These are phyloP conservation scores for Leucosporidium creatinivorum DNA, from an alignment of 768 basidiomycete species.

Conservation along the genomic window DNA sequence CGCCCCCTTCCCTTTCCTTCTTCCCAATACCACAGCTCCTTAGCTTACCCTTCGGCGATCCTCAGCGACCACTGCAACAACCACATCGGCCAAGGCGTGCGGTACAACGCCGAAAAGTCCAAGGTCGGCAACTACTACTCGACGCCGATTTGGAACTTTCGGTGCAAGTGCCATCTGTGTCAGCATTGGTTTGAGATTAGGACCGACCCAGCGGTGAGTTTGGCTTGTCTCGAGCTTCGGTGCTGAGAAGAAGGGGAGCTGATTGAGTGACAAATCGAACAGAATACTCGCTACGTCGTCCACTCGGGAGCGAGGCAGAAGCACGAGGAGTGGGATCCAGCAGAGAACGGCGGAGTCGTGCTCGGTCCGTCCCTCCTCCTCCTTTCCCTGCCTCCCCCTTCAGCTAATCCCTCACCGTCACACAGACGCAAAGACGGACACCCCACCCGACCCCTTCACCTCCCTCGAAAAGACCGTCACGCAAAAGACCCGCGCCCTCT, in stretches of 20 bases:
- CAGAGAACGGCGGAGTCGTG: conserved; percentile 29
- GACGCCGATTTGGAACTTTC: conserved; percentile 87
- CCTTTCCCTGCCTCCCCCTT: not conserved
- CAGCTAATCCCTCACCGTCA: conserved; percentile 61
- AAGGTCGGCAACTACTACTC: conserved; percentile 92
- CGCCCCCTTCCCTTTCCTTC: conserved; percentile 38
- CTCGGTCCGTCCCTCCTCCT: conserved; percentile 30
- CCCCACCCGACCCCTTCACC: conserved; percentile 71
- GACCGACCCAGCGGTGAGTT: conserved; percentile 83
- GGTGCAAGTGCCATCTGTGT: conserved; percentile 96
- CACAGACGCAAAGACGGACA: conserved; percentile 39
- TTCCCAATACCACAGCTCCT: not conserved
- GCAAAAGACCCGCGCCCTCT: conserved; percentile 61
- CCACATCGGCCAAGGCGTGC: conserved; percentile 97
- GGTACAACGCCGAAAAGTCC: conserved; percentile 99
- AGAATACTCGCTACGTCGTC: conserved; percentile 96
- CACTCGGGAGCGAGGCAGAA: conserved; percentile 87
- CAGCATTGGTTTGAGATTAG: conserved; percentile 96
- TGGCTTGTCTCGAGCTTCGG: not conserved
- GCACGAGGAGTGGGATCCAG: conserved; percentile 85
- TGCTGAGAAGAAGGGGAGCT: not conserved
- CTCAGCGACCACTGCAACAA: conserved; percentile 82
- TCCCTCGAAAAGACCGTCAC: conserved; percentile 83
- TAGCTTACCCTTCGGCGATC: not conserved
- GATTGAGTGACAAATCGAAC: not conserved